phyloP scores from a whole-genome alignment of 2,329 filamentous ascomycete species.

The Ceratocystis huliohia region DNA sequence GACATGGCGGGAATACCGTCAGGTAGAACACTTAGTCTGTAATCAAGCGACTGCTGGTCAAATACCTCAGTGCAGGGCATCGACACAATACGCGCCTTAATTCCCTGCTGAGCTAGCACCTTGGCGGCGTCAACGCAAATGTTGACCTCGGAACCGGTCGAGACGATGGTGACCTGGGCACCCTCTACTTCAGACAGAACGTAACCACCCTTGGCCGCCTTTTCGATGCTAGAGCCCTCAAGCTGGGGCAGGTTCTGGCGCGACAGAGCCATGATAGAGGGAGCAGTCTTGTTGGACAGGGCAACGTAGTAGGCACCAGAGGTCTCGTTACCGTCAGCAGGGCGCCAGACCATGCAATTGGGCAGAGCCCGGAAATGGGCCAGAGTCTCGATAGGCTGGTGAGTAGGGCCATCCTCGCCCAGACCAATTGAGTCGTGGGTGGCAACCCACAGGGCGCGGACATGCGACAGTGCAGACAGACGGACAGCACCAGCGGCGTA shows the following conservation, averaged over 20 bases:
- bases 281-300: slow-evolving; percentile 77
- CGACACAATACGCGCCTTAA: slow-evolving; percentile 85
- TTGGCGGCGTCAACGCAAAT: slow-evolving; percentile 90
- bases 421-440: slow-evolving; percentile 99
- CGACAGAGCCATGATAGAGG: slow-evolving; percentile 85
- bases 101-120: slow-evolving; percentile 71
- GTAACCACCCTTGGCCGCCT: slow-evolving; percentile 90
- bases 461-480: slow-evolving; percentile 80
- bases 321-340: slow-evolving; percentile 96
- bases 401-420: slow-evolving; percentile 94
- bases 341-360: slow-evolving; percentile 99
- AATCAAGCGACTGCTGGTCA: slow-evolving; percentile 85
- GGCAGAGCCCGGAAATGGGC: slow-evolving; percentile 97
- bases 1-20: slow-evolving; percentile 88
- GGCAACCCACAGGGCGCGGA: slow-evolving; percentile 87
- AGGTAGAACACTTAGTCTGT: slow-evolving; percentile 82
- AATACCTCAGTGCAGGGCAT: slow-evolving; percentile 97
- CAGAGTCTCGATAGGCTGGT: slow-evolving; percentile 97
- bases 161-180: slow-evolving; percentile 78
- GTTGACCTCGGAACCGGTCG: slow-evolving; percentile 89
- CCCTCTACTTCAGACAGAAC: slow-evolving; percentile 72
- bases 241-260: slow-evolving; percentile 98
- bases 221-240: slow-evolving; percentile 81
- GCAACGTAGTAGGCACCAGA: slow-evolving; percentile 95
- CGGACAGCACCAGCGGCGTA: slow-evolving; percentile 93